phyloP scores from a whole-genome alignment of 192 early-diverging fungal species.

The Mortierella claussenii region DNA sequence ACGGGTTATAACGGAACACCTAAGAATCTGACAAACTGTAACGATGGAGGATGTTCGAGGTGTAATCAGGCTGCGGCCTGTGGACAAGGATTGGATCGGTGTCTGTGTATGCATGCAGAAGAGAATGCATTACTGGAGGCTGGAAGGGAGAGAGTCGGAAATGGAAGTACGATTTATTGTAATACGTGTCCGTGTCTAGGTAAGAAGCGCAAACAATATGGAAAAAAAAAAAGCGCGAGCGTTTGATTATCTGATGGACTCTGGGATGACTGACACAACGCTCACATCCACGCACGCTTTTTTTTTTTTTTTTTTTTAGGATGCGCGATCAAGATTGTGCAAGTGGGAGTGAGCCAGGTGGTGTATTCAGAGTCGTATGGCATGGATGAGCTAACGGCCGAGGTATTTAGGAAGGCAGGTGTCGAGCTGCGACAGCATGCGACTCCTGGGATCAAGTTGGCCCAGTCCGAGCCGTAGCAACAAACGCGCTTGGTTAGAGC shows the following conservation, averaged over 20 bases:
- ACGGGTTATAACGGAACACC: slow-evolving; percentile 99
- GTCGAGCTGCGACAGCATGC: slow-evolving; percentile 83
- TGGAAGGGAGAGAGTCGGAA: slow-evolving; percentile 87
- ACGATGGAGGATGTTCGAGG: slow-evolving; percentile 91
- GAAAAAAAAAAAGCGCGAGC: no score
- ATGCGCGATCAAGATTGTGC: slow-evolving; percentile 97
- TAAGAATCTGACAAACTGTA: slow-evolving; percentile 91
- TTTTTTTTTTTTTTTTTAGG: slow-evolving; percentile 56
- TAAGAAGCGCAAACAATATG: no score
- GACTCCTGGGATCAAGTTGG: slow-evolving; percentile 58
- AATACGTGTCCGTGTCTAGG: slow-evolving; percentile 89
- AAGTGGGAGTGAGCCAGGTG: slow-evolving; percentile 91
- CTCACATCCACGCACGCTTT: neutral
- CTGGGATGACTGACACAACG: no score
- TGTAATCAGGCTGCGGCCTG: slow-evolving; percentile 90
- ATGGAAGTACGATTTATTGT: slow-evolving; percentile 89
- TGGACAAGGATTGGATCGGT: slow-evolving; percentile 84
- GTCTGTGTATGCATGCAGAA: slow-evolving; percentile 98
- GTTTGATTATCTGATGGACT: no score
- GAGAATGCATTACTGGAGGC: slow-evolving; percentile 99
- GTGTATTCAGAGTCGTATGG: slow-evolving; percentile 94
- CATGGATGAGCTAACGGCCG: slow-evolving; percentile 89
- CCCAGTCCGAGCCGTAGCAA: slow-evolving; percentile 24
- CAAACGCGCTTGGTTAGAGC: no score
- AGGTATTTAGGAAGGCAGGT: slow-evolving; percentile 85